Base-by-base conservation (phyloP, 176 grass and related monocot species). In the Juncus inflexus region DNA sequence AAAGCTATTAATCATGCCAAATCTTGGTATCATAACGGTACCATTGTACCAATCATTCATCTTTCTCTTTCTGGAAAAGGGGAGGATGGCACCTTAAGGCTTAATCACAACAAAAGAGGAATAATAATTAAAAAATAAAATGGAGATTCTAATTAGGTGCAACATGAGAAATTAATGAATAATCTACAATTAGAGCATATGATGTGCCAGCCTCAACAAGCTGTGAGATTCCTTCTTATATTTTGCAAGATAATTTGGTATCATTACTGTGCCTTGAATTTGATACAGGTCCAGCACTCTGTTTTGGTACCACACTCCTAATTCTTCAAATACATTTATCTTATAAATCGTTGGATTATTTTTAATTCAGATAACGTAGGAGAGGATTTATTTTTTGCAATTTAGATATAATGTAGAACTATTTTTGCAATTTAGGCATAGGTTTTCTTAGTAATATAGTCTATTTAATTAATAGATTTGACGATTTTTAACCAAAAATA, bases 181-280 rank as follows among this genome's bases (percentile, higher is more conserved):
- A 36, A n/a, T 69, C 66, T 37, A 57, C 55, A 55, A 42, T 8
- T 58, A 42, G 11, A 5, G 50, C 67, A 70, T 41, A 39, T 58
- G 67, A 70, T 28, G 1, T 52, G 64, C 42, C 64, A 52, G 60
- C 9, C 12, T 64, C 38, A 64, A 12, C 43, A 53, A 13, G 67
- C 37, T 58, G 50, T 68, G 52, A 70, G 50, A 70, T 43, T 70
- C 52, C 4, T 43, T 43, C 39, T 57, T 69, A 40, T 55, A 12
- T 54, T 47, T 6, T 9, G 7, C 47, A 10, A 28, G 19, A 28
- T 28, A 28, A 28, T 28, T 15, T 43, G 7, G 36, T 28, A 57
- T 50, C 38, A 42, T 42, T 3, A 38, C 7, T 42, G 52, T 9
- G 19, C 12, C 40, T 50, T 35, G n/a, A n/a, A n/a, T n/a, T n/a